These are phyloP conservation scores for Termitomyces sp. DNA, from an alignment of 768 basidiomycete genomes.

Conservation along the genomic window DNA sequence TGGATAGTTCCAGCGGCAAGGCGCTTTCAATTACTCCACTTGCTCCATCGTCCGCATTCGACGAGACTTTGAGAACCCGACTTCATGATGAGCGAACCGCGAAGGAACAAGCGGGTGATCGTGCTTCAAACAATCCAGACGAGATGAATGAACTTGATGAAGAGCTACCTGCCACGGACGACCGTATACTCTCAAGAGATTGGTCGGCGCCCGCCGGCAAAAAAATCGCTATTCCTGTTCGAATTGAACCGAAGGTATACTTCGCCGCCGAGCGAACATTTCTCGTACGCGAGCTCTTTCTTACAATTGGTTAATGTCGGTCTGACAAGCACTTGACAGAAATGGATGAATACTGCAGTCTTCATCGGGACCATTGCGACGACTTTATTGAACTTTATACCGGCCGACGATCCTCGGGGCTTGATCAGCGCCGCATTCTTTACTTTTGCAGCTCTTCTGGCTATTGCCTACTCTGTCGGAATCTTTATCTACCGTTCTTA, in stretches of 20 bases:
- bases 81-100: conserved; percentile 35
- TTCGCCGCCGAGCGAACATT: conserved; percentile 96
- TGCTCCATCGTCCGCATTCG: conserved; percentile 77
- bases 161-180: conserved; percentile 28
- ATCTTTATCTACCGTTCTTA: conserved; percentile 77
- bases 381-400: conserved; percentile 81
- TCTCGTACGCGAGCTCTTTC: conserved; percentile 51
- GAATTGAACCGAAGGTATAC: conserved; percentile 97
- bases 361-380: conserved; percentile 89
- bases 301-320: not conserved
- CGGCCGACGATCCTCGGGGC: conserved; percentile 65
- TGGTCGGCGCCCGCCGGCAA: conserved; percentile 85
- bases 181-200: conserved; percentile 56
- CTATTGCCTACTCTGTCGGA: conserved; percentile 81
- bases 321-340: conserved; percentile 36
- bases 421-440: conserved; percentile 86
- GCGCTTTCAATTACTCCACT: conserved; percentile 77
- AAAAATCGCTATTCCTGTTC: conserved; percentile 88
- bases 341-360: conserved; percentile 86
- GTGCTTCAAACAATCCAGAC: conserved; percentile 33
- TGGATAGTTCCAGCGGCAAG: conserved; percentile 18
- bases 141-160: conserved; percentile 23
- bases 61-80: conserved; percentile 74
- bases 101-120: conserved; percentile 18
- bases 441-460: conserved; percentile 82